Evolutionary conservation across 2,329 filamentous ascomycete genomes (phyloP), one percentile per base, ranked within the genome.

Genomic region (Talaromyces amestolkiae): DNA sequence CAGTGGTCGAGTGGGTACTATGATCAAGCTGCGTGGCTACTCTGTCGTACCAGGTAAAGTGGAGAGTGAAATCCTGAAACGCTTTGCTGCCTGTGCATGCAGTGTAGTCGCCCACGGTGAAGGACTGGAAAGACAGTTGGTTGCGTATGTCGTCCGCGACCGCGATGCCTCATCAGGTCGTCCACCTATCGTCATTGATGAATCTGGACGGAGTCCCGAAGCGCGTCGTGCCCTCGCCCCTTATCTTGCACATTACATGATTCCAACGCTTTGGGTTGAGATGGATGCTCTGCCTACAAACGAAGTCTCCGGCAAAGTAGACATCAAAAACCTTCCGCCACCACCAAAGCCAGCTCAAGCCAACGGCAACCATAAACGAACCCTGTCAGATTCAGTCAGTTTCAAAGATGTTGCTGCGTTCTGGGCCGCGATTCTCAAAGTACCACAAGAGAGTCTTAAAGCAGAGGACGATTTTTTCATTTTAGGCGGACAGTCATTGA

Each of bases 1-100:
- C 66, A 92, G 89, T 7, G 90, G 90, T 39, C 86, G 90, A 61
- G 88, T 91, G 1, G 90, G 90, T 15, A 86, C 87, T 13, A 92
- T 93, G 90, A 92, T 93, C 79, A 93, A 93, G 78, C 85, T 92
- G 11, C 86, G 90, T 65, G 90, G 90, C 1, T 93, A 92, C 72
- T 92, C 89, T 1, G 88, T 93, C 3, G 90, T 92, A 27, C 90
- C 90, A 6, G 88, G 87, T 8, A 91, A 91, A 66, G 90, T 93
- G 1, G 89, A 93, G 74, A 89, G 87, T 69, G 86, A 87, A 6
- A 90, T 93, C 65, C 82, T 88, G 64, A 85, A 87, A 69, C 83
- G 91, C 68, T 78, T 93, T 37, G 89, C 89, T 13, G 89, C 93
- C 61, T 86, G 85, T 1, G 85, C 88, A 58, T 92, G 90, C 68